Evolutionary conservation across 2,329 filamentous ascomycete genomes (phyloP), one percentile per base, ranked within the genome.

Genomic region (Penicillium freii): DNA sequence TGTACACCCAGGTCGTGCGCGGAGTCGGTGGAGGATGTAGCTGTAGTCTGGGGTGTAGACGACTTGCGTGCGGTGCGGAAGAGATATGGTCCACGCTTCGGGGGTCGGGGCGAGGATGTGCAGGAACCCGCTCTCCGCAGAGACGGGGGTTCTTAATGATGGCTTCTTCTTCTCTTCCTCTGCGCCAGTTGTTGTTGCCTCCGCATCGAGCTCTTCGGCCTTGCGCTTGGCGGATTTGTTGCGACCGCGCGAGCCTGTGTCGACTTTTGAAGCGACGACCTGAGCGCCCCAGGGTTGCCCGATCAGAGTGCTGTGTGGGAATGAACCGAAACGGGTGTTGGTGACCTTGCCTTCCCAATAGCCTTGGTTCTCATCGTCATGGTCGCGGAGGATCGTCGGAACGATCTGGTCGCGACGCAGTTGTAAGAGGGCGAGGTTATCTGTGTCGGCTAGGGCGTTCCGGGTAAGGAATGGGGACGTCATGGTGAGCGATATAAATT

Each of bases 241-340:
- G 51, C 89, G 84, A 34, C 91, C 91, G 66, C 92, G 82, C n/a
- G 91, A 94, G 13, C 92, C 92, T 0, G 92, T 97, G 69, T 97
- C 91, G 56, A 97, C 92, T 33, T 88, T 85, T 1, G 92, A 96
- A 8, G 94, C 94, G 46, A 91, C 84, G 23, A 97, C 87, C 72
- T 97, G 94, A 7, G 90, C 91, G 29, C 94, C 94, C 93, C 93
- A 97, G 42, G 90, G 89, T 53, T 92, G 80, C 5, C 85, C 81
- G 54, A 96, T 82, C 45, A 93, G 77, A 0, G 90, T 92, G 11
- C 84, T 88, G 71, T 93, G 90, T 0, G 90, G 90, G 59, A 92
- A 93, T 0, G 92, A 96, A 48, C 94, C 94, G 69, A 96, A 99
- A 44, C 92, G 87, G 1, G 93, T 99, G 77, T 96, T 97, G 53